Base-by-base conservation (phyloP, 2,329 filamentous ascomycete species). In the Ascochyta rabiei region DNA sequence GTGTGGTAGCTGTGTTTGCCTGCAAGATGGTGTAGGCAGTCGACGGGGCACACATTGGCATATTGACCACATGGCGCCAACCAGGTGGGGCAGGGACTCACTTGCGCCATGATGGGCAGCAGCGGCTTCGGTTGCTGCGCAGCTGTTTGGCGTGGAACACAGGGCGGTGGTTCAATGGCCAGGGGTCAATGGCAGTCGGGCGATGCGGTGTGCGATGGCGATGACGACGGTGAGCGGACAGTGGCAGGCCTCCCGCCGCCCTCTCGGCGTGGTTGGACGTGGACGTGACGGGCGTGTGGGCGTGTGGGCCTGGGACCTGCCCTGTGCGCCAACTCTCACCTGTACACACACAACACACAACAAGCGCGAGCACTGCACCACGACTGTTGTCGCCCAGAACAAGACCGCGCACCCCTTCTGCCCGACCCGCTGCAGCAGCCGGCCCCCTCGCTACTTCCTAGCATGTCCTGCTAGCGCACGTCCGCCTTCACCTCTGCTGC, bases 291-390 rank as follows among this genome's bases (percentile, higher is more conserved):
- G 21, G 21, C 21, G 21, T 4, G 21, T 23, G 21, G 21, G 21
- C 21, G 42, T 43, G 41, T 15, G 35, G 26, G 24, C 24, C 26
- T 28, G 21, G 21, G 21, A 13, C 12, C 42, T 49, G 53, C 54
- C 48, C 60, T 59, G 58, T 63, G 61, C 61, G 42, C 56, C 10
- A 38, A 34, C 45, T 40, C 51, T 54, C 45, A 54, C 56, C 45
- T 57, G 37, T 55, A 44, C 42, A 56, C 51, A 37, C 56, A 70
- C 66, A 68, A 56, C 51, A 37, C 56, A 70, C 66, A 68, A 68
- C 63, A 68, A 56, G 60, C 61, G 57, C 61, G 59, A 64, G 59
- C 60, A 50, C 54, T 53, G 56, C 58, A 62, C 43, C 56, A 53
- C 54, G 42, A 53, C 52, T 9, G 48, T 51, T 50, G 39, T 39